Conservation (phyloP, 2,329 filamentous ascomycete species). For the Pseudocercospora vitis region DNA sequence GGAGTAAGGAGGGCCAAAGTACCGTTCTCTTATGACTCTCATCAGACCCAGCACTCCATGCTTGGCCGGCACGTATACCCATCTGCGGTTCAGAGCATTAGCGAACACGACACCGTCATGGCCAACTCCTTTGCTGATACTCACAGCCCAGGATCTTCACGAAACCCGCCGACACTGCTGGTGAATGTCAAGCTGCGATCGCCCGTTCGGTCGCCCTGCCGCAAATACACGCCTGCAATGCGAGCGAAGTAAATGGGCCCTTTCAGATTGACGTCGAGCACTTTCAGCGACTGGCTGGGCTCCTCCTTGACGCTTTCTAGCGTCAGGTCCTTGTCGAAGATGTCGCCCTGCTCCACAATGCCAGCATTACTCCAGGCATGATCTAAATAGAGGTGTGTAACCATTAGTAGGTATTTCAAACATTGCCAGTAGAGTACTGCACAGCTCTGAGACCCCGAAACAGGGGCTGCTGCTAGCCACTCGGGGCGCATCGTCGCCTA, state of each 20-base stretch:
- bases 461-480: too few relatives aligned
- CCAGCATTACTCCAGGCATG: constrained; percentile 52
- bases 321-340: constrained; percentile 48
- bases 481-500: too few relatives aligned
- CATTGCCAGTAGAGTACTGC: too few relatives aligned
- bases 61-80: constrained; percentile 51
- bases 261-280: constrained; percentile 35
- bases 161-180: constrained; percentile 51
- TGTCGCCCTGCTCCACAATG: constrained; percentile 45
- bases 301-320: constrained; percentile 44
- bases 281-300: constrained; percentile 28
- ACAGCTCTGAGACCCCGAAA: too few relatives aligned
- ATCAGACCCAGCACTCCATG: constrained; percentile 55
- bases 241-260: constrained; percentile 51
- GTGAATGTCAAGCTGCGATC: constrained; percentile 49
- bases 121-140: neutral
- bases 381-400: too few relatives aligned
- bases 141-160: constrained; percentile 47
- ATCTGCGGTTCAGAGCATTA: constrained; percentile 15
- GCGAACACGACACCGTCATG: neutral
- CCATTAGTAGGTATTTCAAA: too few relatives aligned
- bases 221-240: constrained; percentile 53
- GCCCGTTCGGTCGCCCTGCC: constrained; percentile 40
- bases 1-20: constrained; percentile 34
- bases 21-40: constrained; percentile 44